phyloP scores from a whole-genome alignment of 208 protist genomes.

The Leishmania tropica region DNA sequence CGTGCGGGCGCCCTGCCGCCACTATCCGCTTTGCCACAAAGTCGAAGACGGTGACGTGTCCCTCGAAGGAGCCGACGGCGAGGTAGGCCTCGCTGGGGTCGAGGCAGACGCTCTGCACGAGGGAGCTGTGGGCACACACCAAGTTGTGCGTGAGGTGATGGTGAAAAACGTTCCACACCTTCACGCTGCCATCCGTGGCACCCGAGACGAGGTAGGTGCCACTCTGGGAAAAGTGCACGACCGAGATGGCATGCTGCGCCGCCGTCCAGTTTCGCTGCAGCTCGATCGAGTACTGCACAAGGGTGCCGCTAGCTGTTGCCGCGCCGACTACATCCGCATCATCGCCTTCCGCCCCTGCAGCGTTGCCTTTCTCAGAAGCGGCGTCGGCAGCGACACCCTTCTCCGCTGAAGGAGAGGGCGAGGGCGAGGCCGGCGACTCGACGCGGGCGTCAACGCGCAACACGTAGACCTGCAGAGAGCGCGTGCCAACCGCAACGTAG shows the following conservation, averaged over 20 bases:
- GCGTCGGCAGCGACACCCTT: neutral
- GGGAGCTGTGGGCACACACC: slow-evolving; percentile 43
- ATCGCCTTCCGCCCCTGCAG: neutral
- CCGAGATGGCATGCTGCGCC: slow-evolving; percentile 86
- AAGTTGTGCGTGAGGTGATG: slow-evolving; percentile 92
- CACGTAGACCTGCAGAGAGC: slow-evolving; percentile 81
- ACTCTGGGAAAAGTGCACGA: slow-evolving; percentile 72
- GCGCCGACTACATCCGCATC: neutral
- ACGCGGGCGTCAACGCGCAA: slow-evolving; percentile 53
- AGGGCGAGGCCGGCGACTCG: slow-evolving; percentile 2
- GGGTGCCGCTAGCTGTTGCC: neutral
- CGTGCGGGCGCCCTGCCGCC: slow-evolving; percentile 60
- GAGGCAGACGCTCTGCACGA: slow-evolving; percentile 72
- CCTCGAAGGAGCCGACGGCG: slow-evolving; percentile 82
- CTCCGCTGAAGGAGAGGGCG: neutral
- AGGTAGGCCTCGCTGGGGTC: slow-evolving; percentile 67
- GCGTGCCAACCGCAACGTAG: slow-evolving; percentile 86
- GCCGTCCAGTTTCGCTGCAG: slow-evolving; percentile 79
- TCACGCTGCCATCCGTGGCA: slow-evolving; percentile 84
- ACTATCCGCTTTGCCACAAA: slow-evolving; percentile 73
- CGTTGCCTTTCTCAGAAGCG: neutral
- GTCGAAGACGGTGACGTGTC: slow-evolving; percentile 84
- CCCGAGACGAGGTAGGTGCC: slow-evolving; percentile 77
- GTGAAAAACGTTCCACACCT: slow-evolving; percentile 90
- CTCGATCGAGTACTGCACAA: slow-evolving; percentile 37